Conservation (phyloP, 2,329 filamentous ascomycete species). For the Alternaria gaisen region DNA sequence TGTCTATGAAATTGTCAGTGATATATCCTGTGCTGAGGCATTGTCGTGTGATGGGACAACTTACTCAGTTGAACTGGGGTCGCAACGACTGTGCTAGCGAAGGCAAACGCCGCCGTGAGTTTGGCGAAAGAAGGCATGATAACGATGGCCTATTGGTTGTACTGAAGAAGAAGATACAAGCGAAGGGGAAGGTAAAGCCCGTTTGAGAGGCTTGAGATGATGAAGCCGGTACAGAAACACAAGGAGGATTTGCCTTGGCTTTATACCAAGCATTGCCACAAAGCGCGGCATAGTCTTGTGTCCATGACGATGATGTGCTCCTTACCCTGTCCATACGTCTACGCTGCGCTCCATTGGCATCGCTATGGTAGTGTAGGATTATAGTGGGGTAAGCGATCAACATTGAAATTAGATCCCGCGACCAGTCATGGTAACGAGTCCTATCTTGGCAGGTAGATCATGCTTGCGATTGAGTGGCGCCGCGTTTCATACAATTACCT, state of each 20-base stretch:
- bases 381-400: slow-evolving; percentile 27
- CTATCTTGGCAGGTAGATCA: slow-evolving; percentile 44
- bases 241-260: slow-evolving; percentile 33
- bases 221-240: slow-evolving; percentile 22
- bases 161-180: slow-evolving; percentile 19
- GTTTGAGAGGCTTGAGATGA: slow-evolving; percentile 14
- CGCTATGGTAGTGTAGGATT: slow-evolving; percentile 11
- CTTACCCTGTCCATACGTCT: slow-evolving; percentile 16
- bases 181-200: slow-evolving; percentile 25
- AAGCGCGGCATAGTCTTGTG: slow-evolving; percentile 21
- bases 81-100: slow-evolving; percentile 37
- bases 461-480: slow-evolving; percentile 23
- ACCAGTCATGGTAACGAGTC: slow-evolving; percentile 31
- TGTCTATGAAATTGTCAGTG: slow-evolving; percentile 18
- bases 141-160: slow-evolving; percentile 12
- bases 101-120: slow-evolving; percentile 44
- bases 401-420: slow-evolving; percentile 37
- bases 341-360: slow-evolving; percentile 16
- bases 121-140: slow-evolving; percentile 47
- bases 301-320: slow-evolving; percentile 16
- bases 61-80: slow-evolving; percentile 38
- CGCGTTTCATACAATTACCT: slow-evolving; percentile 33
- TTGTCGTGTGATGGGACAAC: neutral
- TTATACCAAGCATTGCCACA: slow-evolving; percentile 38
- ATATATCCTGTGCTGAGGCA: neutral